Percentiles rank a stretch among this genome's conserved stretches.
These are phyloP conservation scores for Oxalis stricta DNA, from an alignment of 441 rosid genomes.

Conservation along the genomic window DNA sequence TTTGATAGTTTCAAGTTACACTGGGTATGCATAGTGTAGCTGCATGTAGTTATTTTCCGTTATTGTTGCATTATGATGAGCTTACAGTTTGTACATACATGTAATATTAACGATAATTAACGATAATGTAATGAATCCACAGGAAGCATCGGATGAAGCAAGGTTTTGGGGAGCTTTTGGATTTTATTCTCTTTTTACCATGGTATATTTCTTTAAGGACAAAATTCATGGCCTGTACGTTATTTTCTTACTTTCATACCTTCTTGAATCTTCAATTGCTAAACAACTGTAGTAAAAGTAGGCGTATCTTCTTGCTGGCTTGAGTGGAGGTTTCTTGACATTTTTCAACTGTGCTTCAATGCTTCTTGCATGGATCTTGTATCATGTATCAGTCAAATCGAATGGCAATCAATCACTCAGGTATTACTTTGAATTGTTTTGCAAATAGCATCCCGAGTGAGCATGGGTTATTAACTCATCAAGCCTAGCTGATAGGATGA, in stretches of 20 bases:
- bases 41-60: no score
- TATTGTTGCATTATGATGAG: no score
- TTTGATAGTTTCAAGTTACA: no score
- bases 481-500: no score
- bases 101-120: background rate
- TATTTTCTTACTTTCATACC: background rate
- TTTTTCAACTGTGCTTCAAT: slow-evolving; percentile 45
- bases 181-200: slow-evolving; percentile 52
- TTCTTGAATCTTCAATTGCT: slow-evolving; percentile 13
- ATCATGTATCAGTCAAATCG: slow-evolving; percentile 31
- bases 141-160: slow-evolving; percentile 70
- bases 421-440: slow-evolving; percentile 20
- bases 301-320: slow-evolving; percentile 74
- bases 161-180: slow-evolving; percentile 99
- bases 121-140: slow-evolving; percentile 17
- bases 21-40: no score
- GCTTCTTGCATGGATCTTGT: slow-evolving; percentile 74
- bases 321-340: slow-evolving; percentile 82
- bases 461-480: no score
- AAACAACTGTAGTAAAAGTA: slow-evolving; percentile 23
- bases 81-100: background rate
- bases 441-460: no score
- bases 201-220: slow-evolving; percentile 42
- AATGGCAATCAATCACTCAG: slow-evolving; percentile 39
- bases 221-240: background rate